phyloP scores from a whole-genome alignment of 2,329 filamentous ascomycete genomes.

The Byssochlamys sp. region DNA sequence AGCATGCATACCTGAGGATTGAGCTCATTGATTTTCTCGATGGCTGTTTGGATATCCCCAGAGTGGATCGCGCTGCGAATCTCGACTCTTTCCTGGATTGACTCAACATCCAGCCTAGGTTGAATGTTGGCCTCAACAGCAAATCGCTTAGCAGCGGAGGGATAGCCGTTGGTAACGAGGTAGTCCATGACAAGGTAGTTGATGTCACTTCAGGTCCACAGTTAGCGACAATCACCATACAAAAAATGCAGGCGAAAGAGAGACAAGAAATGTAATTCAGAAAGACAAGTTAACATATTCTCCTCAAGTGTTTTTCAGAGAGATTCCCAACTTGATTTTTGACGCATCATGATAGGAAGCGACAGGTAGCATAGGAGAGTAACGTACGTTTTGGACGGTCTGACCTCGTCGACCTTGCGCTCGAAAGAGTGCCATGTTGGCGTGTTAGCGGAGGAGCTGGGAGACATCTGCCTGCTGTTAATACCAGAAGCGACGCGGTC shows the following conservation, averaged over 20 bases:
- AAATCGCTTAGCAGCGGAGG: conserved; percentile 83
- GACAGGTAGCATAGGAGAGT: conserved; percentile 7
- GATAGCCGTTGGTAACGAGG: conserved; percentile 88
- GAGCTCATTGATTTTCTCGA: conserved; percentile 77
- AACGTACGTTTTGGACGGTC: conserved; percentile 79
- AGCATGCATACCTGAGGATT: conserved; percentile 71
- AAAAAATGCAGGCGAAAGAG: conserved; percentile 1
- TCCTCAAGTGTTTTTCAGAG: conserved; percentile 94
- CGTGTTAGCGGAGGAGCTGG: conserved; percentile 61
- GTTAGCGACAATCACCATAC: conserved; percentile 18
- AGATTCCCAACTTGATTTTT: conserved; percentile 99
- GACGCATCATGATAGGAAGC: conserved; percentile 59
- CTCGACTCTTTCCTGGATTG: conserved; percentile 66
- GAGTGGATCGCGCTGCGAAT: conserved; percentile 78
- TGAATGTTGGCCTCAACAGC: conserved; percentile 83
- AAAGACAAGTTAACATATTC: conserved; percentile 71
- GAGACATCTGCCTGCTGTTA: conserved; percentile 51
- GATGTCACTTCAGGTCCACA: conserved; percentile 60
- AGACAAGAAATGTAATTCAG: conserved; percentile 40
- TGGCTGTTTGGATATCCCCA: conserved; percentile 76
- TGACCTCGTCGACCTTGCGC: conserved; percentile 70
- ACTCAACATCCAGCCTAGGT: conserved; percentile 60
- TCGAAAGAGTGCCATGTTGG: conserved; percentile 67
- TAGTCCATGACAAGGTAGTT: conserved; percentile 95
- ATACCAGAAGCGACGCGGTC: conserved; percentile 21